phyloP scores from a whole-genome alignment of 1,284 basidiomycete species.

The Crepidotus sp. region DNA sequence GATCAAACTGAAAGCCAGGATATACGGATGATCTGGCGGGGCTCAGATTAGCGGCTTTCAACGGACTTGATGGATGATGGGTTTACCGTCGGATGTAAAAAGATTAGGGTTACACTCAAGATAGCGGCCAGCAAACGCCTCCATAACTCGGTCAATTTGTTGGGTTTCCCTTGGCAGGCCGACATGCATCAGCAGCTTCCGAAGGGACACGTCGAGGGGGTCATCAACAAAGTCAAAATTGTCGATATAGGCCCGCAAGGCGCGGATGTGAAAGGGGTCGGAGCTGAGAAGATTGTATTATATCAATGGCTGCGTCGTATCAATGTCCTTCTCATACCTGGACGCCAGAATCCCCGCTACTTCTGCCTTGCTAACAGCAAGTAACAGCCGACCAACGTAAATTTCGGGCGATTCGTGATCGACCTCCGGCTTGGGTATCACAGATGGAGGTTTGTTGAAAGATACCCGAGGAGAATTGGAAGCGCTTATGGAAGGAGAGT shows the following conservation, averaged over 20 bases:
- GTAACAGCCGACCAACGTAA: constrained; percentile 58
- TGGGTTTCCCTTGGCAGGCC: constrained; percentile 93
- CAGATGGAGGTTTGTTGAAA: constrained; percentile 33
- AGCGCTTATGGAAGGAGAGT: constrained; percentile 24
- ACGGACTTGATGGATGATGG: not conserved
- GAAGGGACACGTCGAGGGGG: constrained; percentile 88
- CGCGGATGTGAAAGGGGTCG: constrained; percentile 64
- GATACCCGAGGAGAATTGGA: constrained; percentile 39
- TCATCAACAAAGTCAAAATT: constrained; percentile 77
- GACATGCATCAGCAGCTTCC: constrained; percentile 86
- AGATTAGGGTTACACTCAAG: constrained; percentile 76
- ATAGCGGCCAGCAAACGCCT: constrained; percentile 88
- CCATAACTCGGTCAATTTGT: constrained; percentile 96
- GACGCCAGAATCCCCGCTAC: constrained; percentile 72
- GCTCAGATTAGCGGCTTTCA: not conserved
- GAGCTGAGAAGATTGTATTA: constrained; percentile 41
- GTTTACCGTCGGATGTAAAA: constrained; percentile 68
- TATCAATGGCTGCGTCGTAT: constrained; percentile 7
- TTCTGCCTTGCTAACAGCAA: constrained; percentile 65
- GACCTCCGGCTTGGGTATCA: constrained; percentile 42
- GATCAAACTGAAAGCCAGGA: constrained; percentile 95
- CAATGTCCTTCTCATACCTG: constrained; percentile 41
- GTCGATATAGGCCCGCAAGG: constrained; percentile 66
- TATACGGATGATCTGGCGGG: constrained; percentile 82
- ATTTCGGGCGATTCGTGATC: constrained; percentile 61